A percentile compares a stretch with the other conserved stretches of the same genome.
Conservation (phyloP, 73 alveolate genomes). For the Paramecium primaurelia region DNA sequence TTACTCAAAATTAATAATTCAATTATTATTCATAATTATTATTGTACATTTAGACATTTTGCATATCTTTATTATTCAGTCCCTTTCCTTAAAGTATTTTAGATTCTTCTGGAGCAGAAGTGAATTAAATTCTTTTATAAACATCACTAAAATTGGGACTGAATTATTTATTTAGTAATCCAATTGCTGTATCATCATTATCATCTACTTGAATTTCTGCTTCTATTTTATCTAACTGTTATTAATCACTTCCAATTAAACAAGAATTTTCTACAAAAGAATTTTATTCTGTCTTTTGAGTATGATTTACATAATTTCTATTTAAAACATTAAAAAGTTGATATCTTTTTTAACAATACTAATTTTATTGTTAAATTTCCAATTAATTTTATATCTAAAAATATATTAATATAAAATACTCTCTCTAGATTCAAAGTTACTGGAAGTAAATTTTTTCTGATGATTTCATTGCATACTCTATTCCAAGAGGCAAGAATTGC, state of each 20-base stretch:
- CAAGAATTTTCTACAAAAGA: background rate
- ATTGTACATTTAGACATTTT: background rate
- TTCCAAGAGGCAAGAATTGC: conserved; percentile 32
- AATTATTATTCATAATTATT: background rate
- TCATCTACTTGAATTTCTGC: background rate
- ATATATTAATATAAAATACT: background rate
- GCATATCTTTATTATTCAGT: background rate
- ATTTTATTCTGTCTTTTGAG: background rate
- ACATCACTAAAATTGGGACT: conserved; percentile 13
- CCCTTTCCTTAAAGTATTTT: background rate
- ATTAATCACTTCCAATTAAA: background rate
- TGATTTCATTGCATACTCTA: conserved; percentile 19
- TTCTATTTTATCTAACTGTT: background rate
- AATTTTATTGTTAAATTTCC: background rate
- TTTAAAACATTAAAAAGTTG: background rate
- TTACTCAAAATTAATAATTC: background rate
- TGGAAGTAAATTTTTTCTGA: conserved; percentile 11
- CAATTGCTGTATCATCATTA: background rate
- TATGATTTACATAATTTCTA: background rate
- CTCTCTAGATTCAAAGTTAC: background rate
- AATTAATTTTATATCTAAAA: conserved; percentile 12
- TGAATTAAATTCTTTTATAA: background rate
- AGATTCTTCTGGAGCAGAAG: background rate
- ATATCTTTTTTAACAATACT: background rate
- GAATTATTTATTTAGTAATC: background rate